These are phyloP conservation scores for Paecilomyces niveus DNA, from an alignment of 2,329 filamentous ascomycete species.

Conservation along the genomic window DNA sequence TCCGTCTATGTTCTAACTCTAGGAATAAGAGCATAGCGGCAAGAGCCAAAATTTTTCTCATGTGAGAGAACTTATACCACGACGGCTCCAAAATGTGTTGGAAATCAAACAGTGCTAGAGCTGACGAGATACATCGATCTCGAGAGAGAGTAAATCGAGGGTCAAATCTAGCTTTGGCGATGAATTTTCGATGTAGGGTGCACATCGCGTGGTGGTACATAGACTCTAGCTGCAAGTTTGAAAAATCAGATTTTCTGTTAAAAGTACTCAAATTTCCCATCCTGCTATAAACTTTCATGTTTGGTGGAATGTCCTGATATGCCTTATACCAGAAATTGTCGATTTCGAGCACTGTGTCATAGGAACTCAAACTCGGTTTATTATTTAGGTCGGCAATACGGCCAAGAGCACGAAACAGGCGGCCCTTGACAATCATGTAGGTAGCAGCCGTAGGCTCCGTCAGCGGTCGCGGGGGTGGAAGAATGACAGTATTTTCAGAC, in stretches of 20 bases:
- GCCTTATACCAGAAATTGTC: background rate
- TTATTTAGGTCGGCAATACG: background rate
- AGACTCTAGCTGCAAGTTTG: constrained; percentile 1
- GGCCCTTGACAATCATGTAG: background rate
- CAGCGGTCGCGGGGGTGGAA: constrained; percentile 22
- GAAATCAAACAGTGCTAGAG: constrained; percentile 1
- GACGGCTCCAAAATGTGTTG: constrained; percentile 1
- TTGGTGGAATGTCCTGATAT: background rate
- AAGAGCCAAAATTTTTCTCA: constrained; percentile 1
- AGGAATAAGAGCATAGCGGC: constrained; percentile 5
- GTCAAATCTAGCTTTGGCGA: background rate
- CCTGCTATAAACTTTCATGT: constrained; percentile 1
- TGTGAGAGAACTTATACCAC: constrained; percentile 4
- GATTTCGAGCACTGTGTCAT: background rate
- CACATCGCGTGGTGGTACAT: background rate
- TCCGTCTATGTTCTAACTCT: constrained; percentile 5
- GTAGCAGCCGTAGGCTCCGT: background rate
- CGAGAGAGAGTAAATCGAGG: background rate
- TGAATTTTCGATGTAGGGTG: background rate
- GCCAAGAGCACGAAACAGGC: background rate
- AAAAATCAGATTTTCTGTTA: background rate
- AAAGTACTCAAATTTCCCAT: background rate
- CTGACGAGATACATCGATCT: background rate
- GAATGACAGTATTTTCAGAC: constrained; percentile 23
- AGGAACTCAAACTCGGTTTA: background rate